Base-by-base conservation (phyloP, 208 protist genomes). In the Sergeia podlipaevii region DNA sequence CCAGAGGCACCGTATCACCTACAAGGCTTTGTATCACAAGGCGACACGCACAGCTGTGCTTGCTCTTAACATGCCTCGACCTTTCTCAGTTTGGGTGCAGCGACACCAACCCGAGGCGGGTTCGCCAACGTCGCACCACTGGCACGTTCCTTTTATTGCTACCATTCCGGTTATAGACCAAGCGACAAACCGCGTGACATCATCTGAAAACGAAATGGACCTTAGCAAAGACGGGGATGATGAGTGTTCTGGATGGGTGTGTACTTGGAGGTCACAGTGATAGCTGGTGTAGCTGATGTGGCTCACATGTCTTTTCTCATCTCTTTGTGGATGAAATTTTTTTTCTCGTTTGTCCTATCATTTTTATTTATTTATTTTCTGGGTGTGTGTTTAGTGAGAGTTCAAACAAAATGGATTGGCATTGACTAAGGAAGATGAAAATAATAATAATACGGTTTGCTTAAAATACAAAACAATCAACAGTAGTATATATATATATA, bases 181-280 rank as follows among this genome's bases (percentile, higher is more conserved):
- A 36, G 84, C 70, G 21, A 91, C 87, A 2, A 91, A 91, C 50
- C 52, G 65, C 2, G 65, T 51, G 3, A 66, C 46, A 2, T 56
- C 48, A 17, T 85, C 65, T 13, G 63, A 23, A 8, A 46, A 57
- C 11, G 77, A 89, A 21, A 55, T 77, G 15, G 76, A 77, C 13
- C 56, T 94, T 17, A 61, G 59, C 36, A 91, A 91, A 44, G 78
- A 94, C 53, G 87, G 87, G 20, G 87, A 91, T 61, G 87, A 94
- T 34, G 51, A 69, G 11, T 95, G 84, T 56, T 74, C 79, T 4
- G 60, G 63, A 20, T 95, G 87, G 84, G 44, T 95, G 45, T 95
- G 87, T 66, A 91, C 77, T 32, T 43, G 54, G 43, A 32, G 29
- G 36, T 18, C n/a, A 43, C 34, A n/a, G n/a, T n/a, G n/a, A n/a